Conservation (phyloP, 2,329 filamentous ascomycete genomes). For the Colletotrichum tofieldiae region DNA sequence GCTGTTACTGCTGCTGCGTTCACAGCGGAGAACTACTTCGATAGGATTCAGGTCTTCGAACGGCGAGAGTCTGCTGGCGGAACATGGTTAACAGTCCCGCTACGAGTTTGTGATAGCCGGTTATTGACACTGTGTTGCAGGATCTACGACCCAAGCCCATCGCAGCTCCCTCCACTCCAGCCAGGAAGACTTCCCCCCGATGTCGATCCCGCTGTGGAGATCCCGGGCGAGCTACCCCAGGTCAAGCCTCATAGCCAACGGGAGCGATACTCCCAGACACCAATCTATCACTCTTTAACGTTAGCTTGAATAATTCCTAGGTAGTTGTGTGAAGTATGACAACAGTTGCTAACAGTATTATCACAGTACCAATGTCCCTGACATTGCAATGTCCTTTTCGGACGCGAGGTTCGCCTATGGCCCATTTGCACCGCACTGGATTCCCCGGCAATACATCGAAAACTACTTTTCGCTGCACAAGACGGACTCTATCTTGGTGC, state of each 20-base stretch:
- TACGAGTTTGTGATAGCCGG: not conserved
- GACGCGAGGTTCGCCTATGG: slow-evolving; percentile 69
- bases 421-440: slow-evolving; percentile 69
- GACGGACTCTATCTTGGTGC: slow-evolving; percentile 61
- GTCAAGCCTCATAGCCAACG: slow-evolving; percentile 58
- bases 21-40: slow-evolving; percentile 61
- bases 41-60: slow-evolving; percentile 60
- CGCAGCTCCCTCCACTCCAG: slow-evolving; percentile 50
- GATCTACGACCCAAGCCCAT: slow-evolving; percentile 66
- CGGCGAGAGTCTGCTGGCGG: slow-evolving; percentile 60
- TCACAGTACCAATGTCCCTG: slow-evolving; percentile 68
- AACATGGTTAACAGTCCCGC: slow-evolving; percentile 56
- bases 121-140: slow-evolving; percentile 48
- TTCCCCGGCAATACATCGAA: slow-evolving; percentile 70
- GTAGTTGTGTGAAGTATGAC: not conserved
- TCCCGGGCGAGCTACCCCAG: slow-evolving; percentile 60
- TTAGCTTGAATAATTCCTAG: slow-evolving; percentile 48
- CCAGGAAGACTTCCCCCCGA: slow-evolving; percentile 63
- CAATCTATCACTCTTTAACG: slow-evolving; percentile 68
- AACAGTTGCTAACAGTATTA: not conserved
- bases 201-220: slow-evolving; percentile 61
- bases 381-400: slow-evolving; percentile 71
- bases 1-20: slow-evolving; percentile 64
- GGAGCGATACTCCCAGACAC: slow-evolving; percentile 63
- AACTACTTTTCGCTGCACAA: slow-evolving; percentile 68